phyloP scores from a whole-genome alignment of 257 asterid genomes.

The Plantago ovata region DNA sequence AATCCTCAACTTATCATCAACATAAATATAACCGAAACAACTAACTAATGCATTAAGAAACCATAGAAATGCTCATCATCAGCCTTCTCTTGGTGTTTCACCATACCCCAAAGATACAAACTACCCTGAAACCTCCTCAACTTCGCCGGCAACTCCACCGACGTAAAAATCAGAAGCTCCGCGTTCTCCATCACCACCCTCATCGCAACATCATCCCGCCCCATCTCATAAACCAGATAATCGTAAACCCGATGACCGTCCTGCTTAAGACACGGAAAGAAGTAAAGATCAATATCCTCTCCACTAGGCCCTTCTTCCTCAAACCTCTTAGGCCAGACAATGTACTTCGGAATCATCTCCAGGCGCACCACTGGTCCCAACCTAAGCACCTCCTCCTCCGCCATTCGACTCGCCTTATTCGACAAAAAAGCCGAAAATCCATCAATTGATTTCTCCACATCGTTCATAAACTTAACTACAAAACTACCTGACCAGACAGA shows the following conservation, averaged over 20 bases:
- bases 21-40: not conserved
- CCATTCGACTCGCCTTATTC: constrained; percentile 20
- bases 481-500: no score
- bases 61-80: not conserved
- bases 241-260: constrained; percentile 17
- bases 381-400: not conserved
- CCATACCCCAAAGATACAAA: constrained; percentile 31
- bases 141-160: constrained; percentile 20
- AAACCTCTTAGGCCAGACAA: constrained; percentile 31
- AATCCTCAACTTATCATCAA: no score
- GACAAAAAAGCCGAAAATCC: constrained; percentile 26
- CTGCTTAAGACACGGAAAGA: constrained; percentile 19
- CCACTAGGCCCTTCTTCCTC: constrained; percentile 20
- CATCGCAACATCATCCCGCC: constrained; percentile 24
- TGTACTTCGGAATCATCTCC: constrained; percentile 18
- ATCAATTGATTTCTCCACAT: not conserved
- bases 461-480: not conserved
- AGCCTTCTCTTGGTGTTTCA: constrained; percentile 7
- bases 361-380: not conserved
- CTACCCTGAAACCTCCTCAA: constrained; percentile 26
- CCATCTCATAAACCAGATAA: constrained; percentile 28
- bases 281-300: constrained; percentile 25
- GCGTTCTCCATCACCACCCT: constrained; percentile 12
- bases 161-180: constrained; percentile 29
- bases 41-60: not conserved